These are phyloP conservation scores for Mycena epipterygia DNA, from an alignment of 768 basidiomycete genomes.

Conservation along the genomic window DNA sequence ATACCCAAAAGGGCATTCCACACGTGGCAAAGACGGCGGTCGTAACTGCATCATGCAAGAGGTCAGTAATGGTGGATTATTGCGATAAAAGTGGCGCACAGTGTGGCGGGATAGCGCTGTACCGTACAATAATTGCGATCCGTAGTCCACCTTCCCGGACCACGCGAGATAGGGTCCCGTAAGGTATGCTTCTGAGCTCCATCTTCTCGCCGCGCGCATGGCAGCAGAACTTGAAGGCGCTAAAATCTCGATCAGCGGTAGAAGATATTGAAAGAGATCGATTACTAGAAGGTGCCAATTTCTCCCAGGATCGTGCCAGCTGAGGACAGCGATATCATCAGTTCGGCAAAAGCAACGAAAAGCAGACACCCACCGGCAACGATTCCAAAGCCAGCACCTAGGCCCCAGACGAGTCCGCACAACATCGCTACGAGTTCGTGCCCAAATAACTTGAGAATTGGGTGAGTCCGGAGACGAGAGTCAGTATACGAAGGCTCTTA, in stretches of 20 bases:
- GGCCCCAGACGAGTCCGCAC: conserved; percentile 60
- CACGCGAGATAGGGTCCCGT: conserved; percentile 56
- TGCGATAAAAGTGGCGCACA: conserved; percentile 34
- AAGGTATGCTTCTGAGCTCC: conserved; percentile 47
- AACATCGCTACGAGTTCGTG: conserved; percentile 60
- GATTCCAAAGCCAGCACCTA: conserved; percentile 60
- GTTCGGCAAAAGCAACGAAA: background rate
- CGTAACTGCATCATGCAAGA: conserved; percentile 41
- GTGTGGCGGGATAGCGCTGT: conserved; percentile 53
- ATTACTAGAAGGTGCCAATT: conserved; percentile 53
- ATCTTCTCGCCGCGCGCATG: conserved; percentile 50
- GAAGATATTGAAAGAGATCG: background rate
- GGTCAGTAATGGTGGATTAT: background rate
- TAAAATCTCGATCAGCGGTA: background rate
- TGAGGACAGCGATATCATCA: background rate
- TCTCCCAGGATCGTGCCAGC: conserved; percentile 55
- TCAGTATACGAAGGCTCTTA: conserved; percentile 19
- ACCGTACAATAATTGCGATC: conserved; percentile 48
- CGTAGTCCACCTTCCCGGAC: conserved; percentile 59
- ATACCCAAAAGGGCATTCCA: conserved; percentile 56
- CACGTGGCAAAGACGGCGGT: conserved; percentile 57
- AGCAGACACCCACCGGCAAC: conserved; percentile 35
- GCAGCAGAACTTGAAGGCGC: conserved; percentile 56
- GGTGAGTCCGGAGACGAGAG: background rate
- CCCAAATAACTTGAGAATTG: conserved; percentile 50